Evolutionary conservation across 1,284 basidiomycete species (phyloP), one percentile per base, ranked within the genome.

Genomic region (Leccinum pseudoinsigne): DNA sequence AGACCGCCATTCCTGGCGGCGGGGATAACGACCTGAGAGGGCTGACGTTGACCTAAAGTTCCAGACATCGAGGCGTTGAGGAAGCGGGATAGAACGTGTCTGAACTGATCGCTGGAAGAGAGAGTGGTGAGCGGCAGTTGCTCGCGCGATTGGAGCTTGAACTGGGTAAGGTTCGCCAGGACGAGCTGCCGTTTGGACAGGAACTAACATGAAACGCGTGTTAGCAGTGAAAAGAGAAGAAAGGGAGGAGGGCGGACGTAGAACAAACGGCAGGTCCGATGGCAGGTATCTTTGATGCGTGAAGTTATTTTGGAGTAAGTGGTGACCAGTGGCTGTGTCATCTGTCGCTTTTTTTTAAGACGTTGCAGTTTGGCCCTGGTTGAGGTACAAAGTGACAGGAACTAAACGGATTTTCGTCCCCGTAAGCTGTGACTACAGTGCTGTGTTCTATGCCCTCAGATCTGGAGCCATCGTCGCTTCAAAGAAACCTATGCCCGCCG

Each of bases 91-190:
- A 86, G 73, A 64, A 82, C 80, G 71, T 83, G 83, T 65, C 76
- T 74, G 67, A 87, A 86, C 68, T 87, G 86, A 54, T 82, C 81
- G 63, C 72, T 72, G 2, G 82, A 63, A 9, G 84, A 77, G 47
- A 82, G 74, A 1, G 77, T 78, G 38, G 84, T 83, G 55, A 80
- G 73, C 9, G 79, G 80, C 9, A 82, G 72, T 58, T 80, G 80
- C 65, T 78, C 73, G 62, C 75, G 78, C 58, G 66, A 67, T 28
- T 74, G 63, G 57, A 66, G 68, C 62, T 66, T 76, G 69, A 68
- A 75, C 12, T 38, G 60, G 51, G 61, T n/a, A 21, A 77, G 67
- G 58, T 74, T 68, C 10, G 73, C 73, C 73, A 74, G 74, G 64
- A 74, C 68, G 70, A 64, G 40, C 67, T 75, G 72, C 10, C 73